Evolutionary conservation across 352 stramenopile genomes (phyloP), one percentile per base, ranked within the genome.

Genomic region (Phytophthora boehmeriae): DNA sequence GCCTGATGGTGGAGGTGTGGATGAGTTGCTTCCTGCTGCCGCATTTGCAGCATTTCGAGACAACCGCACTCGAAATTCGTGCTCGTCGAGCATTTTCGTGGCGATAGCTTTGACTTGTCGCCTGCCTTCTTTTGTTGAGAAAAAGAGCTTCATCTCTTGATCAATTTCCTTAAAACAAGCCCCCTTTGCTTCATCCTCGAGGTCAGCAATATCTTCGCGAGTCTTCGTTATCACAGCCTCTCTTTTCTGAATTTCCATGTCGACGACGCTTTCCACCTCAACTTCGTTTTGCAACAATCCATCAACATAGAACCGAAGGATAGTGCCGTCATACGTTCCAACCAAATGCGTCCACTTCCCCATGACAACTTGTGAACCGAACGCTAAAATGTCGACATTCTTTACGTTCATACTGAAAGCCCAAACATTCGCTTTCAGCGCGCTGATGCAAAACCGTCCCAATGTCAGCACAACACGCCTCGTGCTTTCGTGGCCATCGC

Each of bases 251-350:
- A 90, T 69, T 62, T 90, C 82, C 17, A 75, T 20, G 42, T 87
- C 78, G n/a, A 96, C 75, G 6, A 96, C 72, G 19, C 48, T 85
- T 9, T 88, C 81, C 17, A 89, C 78, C 47, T 93, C 81, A 2
- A 95, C 73, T 58, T 95, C 86, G 32, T 76, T 86, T 25, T 88
- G 73, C 0, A 93, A 52, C 19, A 78, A 80, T 0, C 83, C 78
- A 60, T 97, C 73, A 11, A 97, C 85, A 55, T 88, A 97, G 11
- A 97, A 68, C 11, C 83, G 70, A 34, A 95, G 36, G 28, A 90
- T 83, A 17, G 87, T 96, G 4, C 93, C 92, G 48, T 98, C 91
- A 54, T 90, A 97, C 25, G 87, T 97, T 2, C 82, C 88, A 2
- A 92, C 83, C 11, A 98, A 54, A 65, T 98, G 80, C 22, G 81